Evolutionary conservation across 208 protist genomes (phyloP).

Genomic region (Crithidia brevicula): DNA sequence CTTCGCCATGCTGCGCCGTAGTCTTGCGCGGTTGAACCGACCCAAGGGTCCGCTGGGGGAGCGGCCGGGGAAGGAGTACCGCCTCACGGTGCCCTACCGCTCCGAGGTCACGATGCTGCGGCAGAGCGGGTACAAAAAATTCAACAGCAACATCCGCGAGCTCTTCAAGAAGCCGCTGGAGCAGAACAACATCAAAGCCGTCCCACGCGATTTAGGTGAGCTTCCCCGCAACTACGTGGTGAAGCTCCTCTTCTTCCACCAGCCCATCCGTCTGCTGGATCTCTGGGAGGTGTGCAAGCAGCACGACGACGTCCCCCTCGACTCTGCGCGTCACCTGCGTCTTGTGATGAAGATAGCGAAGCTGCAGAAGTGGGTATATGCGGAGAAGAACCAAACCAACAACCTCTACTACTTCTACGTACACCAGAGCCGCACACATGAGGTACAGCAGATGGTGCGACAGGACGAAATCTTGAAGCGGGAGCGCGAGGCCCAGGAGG

Average conservation of each 20-base stretch:
- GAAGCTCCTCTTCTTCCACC: conserved; percentile 87
- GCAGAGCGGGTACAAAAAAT: conserved; percentile 42
- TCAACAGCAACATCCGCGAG: conserved; percentile 89
- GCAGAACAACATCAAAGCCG: conserved; percentile 86
- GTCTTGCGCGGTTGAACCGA: conserved; percentile 42
- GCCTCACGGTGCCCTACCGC: conserved; percentile 82
- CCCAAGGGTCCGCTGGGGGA: conserved; percentile 84
- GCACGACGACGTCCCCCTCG: conserved; percentile 87
- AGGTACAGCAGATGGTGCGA: conserved; percentile 88
- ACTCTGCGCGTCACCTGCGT: conserved; percentile 88
- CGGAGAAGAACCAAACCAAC: conserved; percentile 91
- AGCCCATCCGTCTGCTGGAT: conserved; percentile 82
- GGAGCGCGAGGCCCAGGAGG: conserved; percentile 44
- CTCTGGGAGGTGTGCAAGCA: conserved; percentile 88
- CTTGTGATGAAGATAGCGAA: conserved; percentile 87
- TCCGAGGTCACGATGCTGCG: conserved; percentile 87
- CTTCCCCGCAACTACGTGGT: conserved; percentile 88
- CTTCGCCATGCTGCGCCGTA: conserved; percentile 64
- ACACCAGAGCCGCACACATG: conserved; percentile 71
- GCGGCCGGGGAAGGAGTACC: conserved; percentile 79
- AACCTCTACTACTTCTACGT: conserved; percentile 92
- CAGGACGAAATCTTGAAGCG: conserved; percentile 64
- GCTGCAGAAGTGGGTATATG: conserved; percentile 88
- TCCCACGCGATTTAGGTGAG: conserved; percentile 89
- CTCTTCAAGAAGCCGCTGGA: conserved; percentile 84